A percentile compares a stretch with the other conserved stretches of the same genome.
phyloP scores from a whole-genome alignment of 345 rosid genomes.

The Firmiana major region DNA sequence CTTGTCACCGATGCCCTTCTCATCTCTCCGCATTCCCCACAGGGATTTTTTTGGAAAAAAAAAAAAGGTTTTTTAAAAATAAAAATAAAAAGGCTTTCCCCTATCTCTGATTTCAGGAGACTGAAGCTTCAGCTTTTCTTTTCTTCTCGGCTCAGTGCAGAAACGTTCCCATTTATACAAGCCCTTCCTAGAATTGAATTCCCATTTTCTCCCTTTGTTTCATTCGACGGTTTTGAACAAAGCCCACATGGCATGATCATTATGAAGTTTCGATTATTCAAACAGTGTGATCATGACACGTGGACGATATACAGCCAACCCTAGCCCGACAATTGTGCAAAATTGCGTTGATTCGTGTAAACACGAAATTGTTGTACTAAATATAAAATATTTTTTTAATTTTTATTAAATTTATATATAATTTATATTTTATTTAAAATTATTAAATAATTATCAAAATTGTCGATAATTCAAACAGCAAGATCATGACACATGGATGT shows the following conservation, averaged over 20 bases:
- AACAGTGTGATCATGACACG: background rate
- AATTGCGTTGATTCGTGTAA: too few relatives aligned
- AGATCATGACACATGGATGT: too few relatives aligned
- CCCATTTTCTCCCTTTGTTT: background rate
- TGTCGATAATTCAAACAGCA: too few relatives aligned
- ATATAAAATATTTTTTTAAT: too few relatives aligned
- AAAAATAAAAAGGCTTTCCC: background rate
- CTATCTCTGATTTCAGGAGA: background rate
- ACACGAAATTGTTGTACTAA: too few relatives aligned
- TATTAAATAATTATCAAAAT: too few relatives aligned
- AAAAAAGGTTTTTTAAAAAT: background rate
- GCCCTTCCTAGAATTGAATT: background rate
- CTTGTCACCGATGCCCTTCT: constrained; percentile 31
- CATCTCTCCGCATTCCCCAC: constrained; percentile 86
- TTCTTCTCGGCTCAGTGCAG: background rate
- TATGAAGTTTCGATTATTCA: background rate
- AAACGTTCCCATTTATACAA: background rate
- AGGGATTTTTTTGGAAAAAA: background rate
- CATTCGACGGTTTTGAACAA: background rate
- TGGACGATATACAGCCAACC: too few relatives aligned
- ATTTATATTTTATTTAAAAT: too few relatives aligned
- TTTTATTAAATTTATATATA: too few relatives aligned
- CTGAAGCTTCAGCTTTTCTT: background rate
- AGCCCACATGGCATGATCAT: background rate
- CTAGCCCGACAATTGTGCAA: too few relatives aligned